phyloP scores from a whole-genome alignment of 371 early-diverging fungal species.

The Thermomucor indicae-seudaticae region DNA sequence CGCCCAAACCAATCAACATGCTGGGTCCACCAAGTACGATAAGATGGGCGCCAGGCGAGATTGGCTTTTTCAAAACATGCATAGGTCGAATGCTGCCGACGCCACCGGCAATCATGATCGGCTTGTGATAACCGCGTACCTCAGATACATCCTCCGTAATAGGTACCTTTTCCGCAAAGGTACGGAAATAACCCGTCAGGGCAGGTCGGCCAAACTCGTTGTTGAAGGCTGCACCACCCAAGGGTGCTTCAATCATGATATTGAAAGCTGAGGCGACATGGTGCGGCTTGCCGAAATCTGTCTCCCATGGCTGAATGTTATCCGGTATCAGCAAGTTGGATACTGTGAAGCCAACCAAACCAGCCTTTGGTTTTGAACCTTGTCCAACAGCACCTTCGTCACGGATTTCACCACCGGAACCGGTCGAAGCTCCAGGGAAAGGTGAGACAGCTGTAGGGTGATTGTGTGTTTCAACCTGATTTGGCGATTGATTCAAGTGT shows the following conservation, averaged over 20 bases:
- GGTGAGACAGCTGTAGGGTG: conserved; percentile 98
- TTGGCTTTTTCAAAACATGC: conserved; percentile 82
- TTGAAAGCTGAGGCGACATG: conserved; percentile 90
- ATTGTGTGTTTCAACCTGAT: conserved; percentile 95
- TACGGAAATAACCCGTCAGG: conserved; percentile 94
- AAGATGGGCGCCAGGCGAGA: conserved; percentile 77
- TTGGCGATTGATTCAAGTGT: background rate
- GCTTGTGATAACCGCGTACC: conserved; percentile 95
- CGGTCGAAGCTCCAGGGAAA: conserved; percentile 93
- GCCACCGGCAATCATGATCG: conserved; percentile 98
- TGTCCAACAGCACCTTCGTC: conserved; percentile 97
- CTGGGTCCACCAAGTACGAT: conserved; percentile 94
- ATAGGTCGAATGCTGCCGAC: conserved; percentile 86
- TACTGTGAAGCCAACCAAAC: conserved; percentile 90
- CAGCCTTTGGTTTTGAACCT: conserved; percentile 93
- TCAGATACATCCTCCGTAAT: conserved; percentile 48
- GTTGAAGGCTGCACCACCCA: conserved; percentile 96
- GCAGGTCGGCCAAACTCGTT: conserved; percentile 98
- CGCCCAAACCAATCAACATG: conserved; percentile 97
- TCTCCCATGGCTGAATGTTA: conserved; percentile 91
- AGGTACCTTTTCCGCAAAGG: conserved; percentile 75
- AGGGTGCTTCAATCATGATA: conserved; percentile 95
- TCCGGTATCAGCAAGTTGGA: conserved; percentile 91
- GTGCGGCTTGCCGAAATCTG: conserved; percentile 76
- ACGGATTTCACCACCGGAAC: conserved; percentile 96